These are phyloP conservation scores for Pythium rhizo-oryzae DNA, from an alignment of 352 stramenopile species.

Conservation along the genomic window DNA sequence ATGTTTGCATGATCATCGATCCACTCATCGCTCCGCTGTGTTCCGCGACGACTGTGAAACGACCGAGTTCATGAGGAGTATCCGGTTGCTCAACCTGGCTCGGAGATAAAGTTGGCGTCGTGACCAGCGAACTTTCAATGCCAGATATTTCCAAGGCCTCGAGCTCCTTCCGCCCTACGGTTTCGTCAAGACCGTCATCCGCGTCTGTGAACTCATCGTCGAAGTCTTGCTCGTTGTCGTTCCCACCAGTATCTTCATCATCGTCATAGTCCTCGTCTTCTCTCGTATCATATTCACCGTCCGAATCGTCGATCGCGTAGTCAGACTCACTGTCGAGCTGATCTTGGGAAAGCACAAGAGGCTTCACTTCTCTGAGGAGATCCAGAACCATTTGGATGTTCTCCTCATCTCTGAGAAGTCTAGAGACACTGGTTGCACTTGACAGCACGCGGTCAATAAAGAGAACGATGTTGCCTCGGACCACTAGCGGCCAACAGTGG, in stretches of 20 bases:
- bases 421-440: conserved; percentile 77
- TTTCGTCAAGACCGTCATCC: conserved; percentile 39
- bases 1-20: conserved; percentile 90
- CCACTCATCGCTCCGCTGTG: conserved; percentile 80
- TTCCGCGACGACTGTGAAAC: conserved; percentile 76
- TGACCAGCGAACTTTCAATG: conserved; percentile 29
- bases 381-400: conserved; percentile 82
- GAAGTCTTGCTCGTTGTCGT: conserved; percentile 42
- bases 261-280: conserved; percentile 64
- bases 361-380: conserved; percentile 78
- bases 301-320: conserved; percentile 51
- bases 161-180: conserved; percentile 62
- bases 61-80: conserved; percentile 36
- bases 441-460: conserved; percentile 84
- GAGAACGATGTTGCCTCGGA: conserved; percentile 84
- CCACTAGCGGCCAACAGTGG: conserved; percentile 66
- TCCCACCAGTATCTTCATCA: conserved; percentile 25
- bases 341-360: conserved; percentile 66
- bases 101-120: conserved; percentile 27
- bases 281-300: conserved; percentile 53
- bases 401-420: conserved; percentile 70
- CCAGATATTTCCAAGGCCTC: conserved; percentile 59
- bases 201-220: conserved; percentile 40
- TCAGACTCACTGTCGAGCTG: conserved; percentile 69
- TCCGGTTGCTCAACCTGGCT: conserved; percentile 29